These are phyloP conservation scores for Talaromyces sp. DNA, from an alignment of 2,329 filamentous ascomycete species.

Conservation along the genomic window DNA sequence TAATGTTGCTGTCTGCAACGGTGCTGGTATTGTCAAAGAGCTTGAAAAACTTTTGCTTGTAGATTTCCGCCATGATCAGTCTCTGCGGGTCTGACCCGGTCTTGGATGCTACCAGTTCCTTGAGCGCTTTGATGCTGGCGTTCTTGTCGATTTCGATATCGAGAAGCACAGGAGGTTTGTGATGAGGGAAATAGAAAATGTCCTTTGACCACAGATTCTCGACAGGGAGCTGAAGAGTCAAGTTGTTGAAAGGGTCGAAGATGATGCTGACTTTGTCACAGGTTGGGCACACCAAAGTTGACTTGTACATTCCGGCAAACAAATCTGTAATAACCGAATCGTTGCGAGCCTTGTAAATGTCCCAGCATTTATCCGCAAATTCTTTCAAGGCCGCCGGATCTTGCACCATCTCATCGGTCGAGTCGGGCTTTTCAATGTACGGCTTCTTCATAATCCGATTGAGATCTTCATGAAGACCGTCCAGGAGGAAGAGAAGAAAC, in stretches of 20 bases:
- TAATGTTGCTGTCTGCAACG: conserved; percentile 67
- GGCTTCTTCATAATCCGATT: conserved; percentile 94
- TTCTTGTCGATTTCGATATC: conserved; percentile 70
- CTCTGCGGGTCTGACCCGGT: conserved; percentile 43
- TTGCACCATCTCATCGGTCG: conserved; percentile 90
- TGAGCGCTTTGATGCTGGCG: conserved; percentile 52
- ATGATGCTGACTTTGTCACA: conserved; percentile 97
- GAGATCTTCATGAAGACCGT: conserved; percentile 90
- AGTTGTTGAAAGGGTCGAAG: conserved; percentile 93
- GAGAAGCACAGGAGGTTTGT: conserved; percentile 64
- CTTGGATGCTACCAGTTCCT: conserved; percentile 51
- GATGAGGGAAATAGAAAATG: conserved; percentile 72
- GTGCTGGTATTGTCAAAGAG: conserved; percentile 66
- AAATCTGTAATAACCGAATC: conserved; percentile 93
- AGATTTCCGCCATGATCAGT: conserved; percentile 82
- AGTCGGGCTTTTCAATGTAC: conserved; percentile 96
- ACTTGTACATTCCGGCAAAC: conserved; percentile 98
- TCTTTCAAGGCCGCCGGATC: conserved; percentile 72
- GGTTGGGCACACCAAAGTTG: conserved; percentile 83
- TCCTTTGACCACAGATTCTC: conserved; percentile 73
- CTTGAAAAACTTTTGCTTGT: conserved; percentile 79
- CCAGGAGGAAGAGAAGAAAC: conserved; percentile 89
- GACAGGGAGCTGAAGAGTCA: conserved; percentile 85
- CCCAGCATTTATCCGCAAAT: conserved; percentile 84
- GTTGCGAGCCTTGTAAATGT: conserved; percentile 86